Evolutionary conservation across 495 filamentous ascomycete species (phyloP).

Genomic region (Penicillium coffeae): DNA sequence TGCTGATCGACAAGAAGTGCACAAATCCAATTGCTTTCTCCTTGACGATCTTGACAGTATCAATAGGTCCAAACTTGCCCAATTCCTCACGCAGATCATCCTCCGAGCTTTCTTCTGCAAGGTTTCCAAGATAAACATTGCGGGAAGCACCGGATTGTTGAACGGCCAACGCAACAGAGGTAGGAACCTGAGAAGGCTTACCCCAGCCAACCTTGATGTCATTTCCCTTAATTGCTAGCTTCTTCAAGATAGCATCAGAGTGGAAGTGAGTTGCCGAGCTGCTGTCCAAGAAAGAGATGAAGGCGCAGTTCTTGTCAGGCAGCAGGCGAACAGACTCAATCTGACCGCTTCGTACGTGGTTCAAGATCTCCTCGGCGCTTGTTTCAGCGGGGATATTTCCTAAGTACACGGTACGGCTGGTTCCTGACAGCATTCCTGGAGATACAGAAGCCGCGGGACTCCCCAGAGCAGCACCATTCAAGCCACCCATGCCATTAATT

Average conservation of each 20-base stretch:
- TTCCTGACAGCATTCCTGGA: constrained; percentile 79
- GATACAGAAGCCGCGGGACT: constrained; percentile 67
- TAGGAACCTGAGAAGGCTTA: constrained; percentile 96
- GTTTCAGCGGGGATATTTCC: constrained; percentile 98
- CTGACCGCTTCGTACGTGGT: constrained; percentile 94
- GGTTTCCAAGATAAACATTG: constrained; percentile 94
- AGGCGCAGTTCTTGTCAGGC: constrained; percentile 98
- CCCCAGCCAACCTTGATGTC: constrained; percentile 99
- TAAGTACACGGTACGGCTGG: constrained; percentile 92
- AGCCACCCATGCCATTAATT: constrained; percentile 63
- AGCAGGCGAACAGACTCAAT: constrained; percentile 96
- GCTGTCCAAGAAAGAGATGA: constrained; percentile 97
- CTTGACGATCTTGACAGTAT: constrained; percentile 95
- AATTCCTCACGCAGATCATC: constrained; percentile 93
- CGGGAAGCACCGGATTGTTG: constrained; percentile 97
- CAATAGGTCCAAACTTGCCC: constrained; percentile 92
- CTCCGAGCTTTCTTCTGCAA: constrained; percentile 84
- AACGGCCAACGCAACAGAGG: constrained; percentile 91
- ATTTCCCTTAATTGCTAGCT: constrained; percentile 93
- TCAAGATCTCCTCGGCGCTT: constrained; percentile 94
- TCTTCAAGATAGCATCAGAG: constrained; percentile 98
- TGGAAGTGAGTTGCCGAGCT: constrained; percentile 98
- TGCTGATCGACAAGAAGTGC: constrained; percentile 94
- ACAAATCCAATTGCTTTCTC: constrained; percentile 99
- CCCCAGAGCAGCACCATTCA: constrained; percentile 54